These are phyloP conservation scores for Polygonum aviculare DNA, from an alignment of 148 eudicot genomes.

Conservation along the genomic window DNA sequence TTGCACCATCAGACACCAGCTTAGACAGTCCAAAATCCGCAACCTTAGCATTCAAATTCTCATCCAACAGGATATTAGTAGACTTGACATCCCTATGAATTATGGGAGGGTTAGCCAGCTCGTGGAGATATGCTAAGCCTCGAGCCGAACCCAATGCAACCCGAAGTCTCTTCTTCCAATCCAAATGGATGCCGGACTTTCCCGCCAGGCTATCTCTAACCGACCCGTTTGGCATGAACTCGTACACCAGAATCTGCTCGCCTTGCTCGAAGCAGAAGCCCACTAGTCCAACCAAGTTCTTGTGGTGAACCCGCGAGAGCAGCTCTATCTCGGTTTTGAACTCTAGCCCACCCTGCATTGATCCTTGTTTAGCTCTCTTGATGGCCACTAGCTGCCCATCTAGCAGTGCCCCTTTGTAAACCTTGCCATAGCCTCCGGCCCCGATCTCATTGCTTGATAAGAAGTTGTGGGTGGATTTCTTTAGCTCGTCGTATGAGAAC, in stretches of 20 bases:
- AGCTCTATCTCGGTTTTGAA: conserved; percentile 94
- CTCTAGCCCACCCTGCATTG: conserved; percentile 83
- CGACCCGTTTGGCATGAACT: conserved; percentile 83
- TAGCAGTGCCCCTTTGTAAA: conserved; percentile 63
- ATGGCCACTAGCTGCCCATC: conserved; percentile 74
- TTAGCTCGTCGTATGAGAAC: conserved; percentile 1
- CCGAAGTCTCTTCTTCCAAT: conserved; percentile 83
- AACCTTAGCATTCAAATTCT: conserved; percentile 78
- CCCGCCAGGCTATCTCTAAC: conserved; percentile 80
- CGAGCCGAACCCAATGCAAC: conserved; percentile 85
- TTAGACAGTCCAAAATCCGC: conserved; percentile 91
- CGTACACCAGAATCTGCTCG: conserved; percentile 89
- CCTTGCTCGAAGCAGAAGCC: conserved; percentile 93
- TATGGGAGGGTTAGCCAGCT: conserved; percentile 86
- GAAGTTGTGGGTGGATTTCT: conserved; percentile 5
- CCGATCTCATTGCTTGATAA: conserved; percentile 2
- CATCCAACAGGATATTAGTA: conserved; percentile 78
- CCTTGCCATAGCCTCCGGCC: conserved; percentile 18
- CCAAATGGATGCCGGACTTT: conserved; percentile 66
- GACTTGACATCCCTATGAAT: conserved; percentile 94
- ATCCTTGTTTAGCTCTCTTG: conserved; percentile 82
- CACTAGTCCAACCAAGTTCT: conserved; percentile 69
- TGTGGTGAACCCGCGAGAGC: conserved; percentile 96
- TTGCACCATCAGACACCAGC: conserved; percentile 57
- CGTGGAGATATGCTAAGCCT: conserved; percentile 87